phyloP scores from a whole-genome alignment of 805 yeast genomes.

The Teunomyces stri region DNA sequence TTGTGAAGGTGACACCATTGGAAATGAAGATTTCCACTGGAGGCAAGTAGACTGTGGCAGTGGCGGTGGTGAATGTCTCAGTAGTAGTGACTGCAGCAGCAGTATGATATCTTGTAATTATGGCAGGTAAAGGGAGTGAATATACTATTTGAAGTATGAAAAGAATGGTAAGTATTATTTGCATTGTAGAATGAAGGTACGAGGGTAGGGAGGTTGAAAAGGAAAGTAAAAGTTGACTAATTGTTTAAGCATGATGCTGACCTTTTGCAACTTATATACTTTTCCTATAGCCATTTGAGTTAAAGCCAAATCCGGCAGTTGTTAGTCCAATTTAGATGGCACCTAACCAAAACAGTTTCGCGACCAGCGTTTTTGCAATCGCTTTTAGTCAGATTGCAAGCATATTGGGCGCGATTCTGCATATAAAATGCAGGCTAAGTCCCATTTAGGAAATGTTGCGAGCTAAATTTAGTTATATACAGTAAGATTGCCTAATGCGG shows the following conservation, averaged over 20 bases:
- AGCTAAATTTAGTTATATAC: not conserved
- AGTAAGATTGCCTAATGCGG: not conserved
- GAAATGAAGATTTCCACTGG: slow-evolving; percentile 53
- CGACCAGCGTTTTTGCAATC: slow-evolving; percentile 2
- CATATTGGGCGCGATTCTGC: not conserved
- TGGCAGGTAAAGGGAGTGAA: slow-evolving; percentile 37
- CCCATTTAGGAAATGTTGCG: not conserved
- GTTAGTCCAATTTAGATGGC: not conserved
- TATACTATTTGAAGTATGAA: slow-evolving; percentile 16
- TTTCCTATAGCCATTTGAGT: not conserved
- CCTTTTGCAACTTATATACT: slow-evolving; percentile 3
- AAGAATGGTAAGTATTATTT: slow-evolving; percentile 2
- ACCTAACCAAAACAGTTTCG: not conserved
- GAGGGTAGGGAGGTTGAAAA: not conserved
- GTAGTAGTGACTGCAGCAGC: slow-evolving; percentile 53
- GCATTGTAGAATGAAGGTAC: slow-evolving; percentile 3
- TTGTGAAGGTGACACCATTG: slow-evolving; percentile 50
- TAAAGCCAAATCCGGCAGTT: not conserved
- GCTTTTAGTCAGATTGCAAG: slow-evolving; percentile 1
- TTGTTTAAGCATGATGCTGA: not conserved
- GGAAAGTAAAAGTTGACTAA: not conserved
- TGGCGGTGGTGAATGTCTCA: slow-evolving; percentile 42
- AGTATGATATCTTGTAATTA: slow-evolving; percentile 54
- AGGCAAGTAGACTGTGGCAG: slow-evolving; percentile 49
- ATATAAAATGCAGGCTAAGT: not conserved